Evolutionary conservation across 2,329 filamentous ascomycete species (phyloP), one percentile per base, ranked within the genome.

Genomic region (Pseudogymnoascus sp.): DNA sequence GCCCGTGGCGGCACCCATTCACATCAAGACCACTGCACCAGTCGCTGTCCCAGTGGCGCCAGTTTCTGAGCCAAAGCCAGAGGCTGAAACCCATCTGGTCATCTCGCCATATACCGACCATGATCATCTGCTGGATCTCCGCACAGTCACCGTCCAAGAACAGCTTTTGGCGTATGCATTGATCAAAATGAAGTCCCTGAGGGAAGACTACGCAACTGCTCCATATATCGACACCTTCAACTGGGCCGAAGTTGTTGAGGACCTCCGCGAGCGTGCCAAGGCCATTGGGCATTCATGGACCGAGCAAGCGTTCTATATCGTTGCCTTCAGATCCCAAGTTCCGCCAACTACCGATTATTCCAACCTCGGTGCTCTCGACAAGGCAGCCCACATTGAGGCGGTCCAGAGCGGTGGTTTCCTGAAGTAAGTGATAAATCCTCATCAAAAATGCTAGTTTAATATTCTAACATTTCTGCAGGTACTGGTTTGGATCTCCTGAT

Each of bases 401-500:
- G 88, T 87, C 17, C 82, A 82, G 40, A 90, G 86, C 70, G 92
- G 92, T 5, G 91, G 91, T 0, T 83, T 97, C 72, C 77, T 96
- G 72, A 96, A 96, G 83, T 86, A 76, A 72, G 62, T 62, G 26
- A 64, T 42, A 61, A 63, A 26, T 26, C 42, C 38, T 62, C 61
- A 69, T 19, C 15, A 33, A 56, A 56, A 33, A 7, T 33, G n/a
- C n/a, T 2, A 2, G 11, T 19, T 19, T 13, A 11, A 31, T 1
- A 33, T 56, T 29, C 46, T 56, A 56, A 56, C 46, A 31, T 56
- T 31, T 33, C 10, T 33, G 56, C 67, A 87, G 85, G 75, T 96
- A 97, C 76, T 96, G 93, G 91, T 96, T 96, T 74, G 91, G 91
- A 1, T 80, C 78, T 35, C 87, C 88, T 19, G 86, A 96, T 76